These are phyloP conservation scores for Corymbia citriodora DNA, from an alignment of 441 rosid genomes.

Conservation along the genomic window DNA sequence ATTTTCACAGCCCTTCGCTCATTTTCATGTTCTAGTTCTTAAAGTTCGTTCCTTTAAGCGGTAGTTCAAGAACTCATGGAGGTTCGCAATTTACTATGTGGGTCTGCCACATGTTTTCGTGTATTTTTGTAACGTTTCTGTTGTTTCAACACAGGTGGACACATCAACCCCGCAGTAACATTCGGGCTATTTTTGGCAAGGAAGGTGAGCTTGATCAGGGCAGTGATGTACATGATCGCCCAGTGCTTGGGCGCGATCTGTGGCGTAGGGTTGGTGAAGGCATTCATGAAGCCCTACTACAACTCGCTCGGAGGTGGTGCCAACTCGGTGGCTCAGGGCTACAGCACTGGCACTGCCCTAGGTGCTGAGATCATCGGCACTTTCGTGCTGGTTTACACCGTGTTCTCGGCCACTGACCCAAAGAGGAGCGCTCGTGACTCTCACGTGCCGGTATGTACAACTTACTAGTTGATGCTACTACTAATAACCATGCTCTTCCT, in stretches of 20 bases:
- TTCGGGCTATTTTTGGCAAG: slow-evolving; percentile 73
- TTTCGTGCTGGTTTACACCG: slow-evolving; percentile 64
- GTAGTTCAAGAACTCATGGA: background rate
- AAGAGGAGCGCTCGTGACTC: slow-evolving; percentile 87
- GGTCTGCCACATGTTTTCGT: background rate
- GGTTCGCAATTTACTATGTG: background rate
- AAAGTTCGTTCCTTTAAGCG: background rate
- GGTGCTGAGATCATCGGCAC: slow-evolving; percentile 78
- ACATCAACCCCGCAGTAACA: slow-evolving; percentile 88
- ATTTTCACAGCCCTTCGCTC: background rate
- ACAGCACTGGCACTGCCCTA: slow-evolving; percentile 60
- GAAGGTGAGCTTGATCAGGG: slow-evolving; percentile 61
- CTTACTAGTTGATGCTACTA: background rate
- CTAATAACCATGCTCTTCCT: background rate
- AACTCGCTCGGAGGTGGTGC: slow-evolving; percentile 64
- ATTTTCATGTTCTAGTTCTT: background rate
- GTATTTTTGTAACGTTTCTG: background rate
- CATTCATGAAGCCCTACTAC: slow-evolving; percentile 57
- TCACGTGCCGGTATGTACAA: slow-evolving; percentile 55
- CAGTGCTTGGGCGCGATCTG: slow-evolving; percentile 78
- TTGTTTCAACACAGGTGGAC: slow-evolving; percentile 51
- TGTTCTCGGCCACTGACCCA: slow-evolving; percentile 90
- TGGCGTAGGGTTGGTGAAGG: slow-evolving; percentile 82
- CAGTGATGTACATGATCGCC: slow-evolving; percentile 67
- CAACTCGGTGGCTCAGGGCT: slow-evolving; percentile 46